phyloP scores from a whole-genome alignment of 192 early-diverging fungal species.

The Coemansia sp. region DNA sequence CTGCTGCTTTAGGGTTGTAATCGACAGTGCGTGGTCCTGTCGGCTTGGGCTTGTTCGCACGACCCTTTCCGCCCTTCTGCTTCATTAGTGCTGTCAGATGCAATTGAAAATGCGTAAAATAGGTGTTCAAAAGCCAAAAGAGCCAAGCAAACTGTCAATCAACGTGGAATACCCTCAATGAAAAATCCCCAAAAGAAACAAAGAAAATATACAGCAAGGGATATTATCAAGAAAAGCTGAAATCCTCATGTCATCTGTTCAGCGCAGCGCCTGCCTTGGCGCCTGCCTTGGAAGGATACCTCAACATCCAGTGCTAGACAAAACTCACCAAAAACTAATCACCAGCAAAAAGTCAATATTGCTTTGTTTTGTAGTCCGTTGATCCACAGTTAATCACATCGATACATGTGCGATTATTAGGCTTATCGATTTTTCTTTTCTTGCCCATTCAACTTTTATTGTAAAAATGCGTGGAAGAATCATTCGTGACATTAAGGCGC shows the following conservation, averaged over 20 bases:
- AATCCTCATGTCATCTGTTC: too few relatives aligned
- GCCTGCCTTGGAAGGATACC: too few relatives aligned
- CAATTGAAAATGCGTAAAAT: neutral
- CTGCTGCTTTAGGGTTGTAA: too few relatives aligned
- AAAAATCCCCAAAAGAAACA: too few relatives aligned
- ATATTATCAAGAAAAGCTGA: too few relatives aligned
- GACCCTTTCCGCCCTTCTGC: neutral
- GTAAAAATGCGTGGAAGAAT: constrained; percentile 47
- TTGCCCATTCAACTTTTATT: neutral
- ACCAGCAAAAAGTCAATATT: too few relatives aligned
- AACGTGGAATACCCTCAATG: too few relatives aligned
- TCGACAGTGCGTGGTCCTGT: neutral
- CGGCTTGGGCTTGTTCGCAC: neutral
- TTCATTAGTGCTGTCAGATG: neutral
- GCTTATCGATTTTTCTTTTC: neutral
- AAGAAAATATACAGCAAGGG: too few relatives aligned
- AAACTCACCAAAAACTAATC: too few relatives aligned
- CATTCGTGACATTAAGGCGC: constrained; percentile 71
- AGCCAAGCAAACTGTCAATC: neutral
- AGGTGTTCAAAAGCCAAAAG: neutral
- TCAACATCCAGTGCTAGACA: too few relatives aligned
- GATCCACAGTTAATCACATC: neutral
- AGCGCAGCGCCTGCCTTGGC: too few relatives aligned
- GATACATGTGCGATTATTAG: neutral
- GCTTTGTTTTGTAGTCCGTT: too few relatives aligned